phyloP scores from a whole-genome alignment of 345 rosid genomes.

The Arabis hirsuta region DNA sequence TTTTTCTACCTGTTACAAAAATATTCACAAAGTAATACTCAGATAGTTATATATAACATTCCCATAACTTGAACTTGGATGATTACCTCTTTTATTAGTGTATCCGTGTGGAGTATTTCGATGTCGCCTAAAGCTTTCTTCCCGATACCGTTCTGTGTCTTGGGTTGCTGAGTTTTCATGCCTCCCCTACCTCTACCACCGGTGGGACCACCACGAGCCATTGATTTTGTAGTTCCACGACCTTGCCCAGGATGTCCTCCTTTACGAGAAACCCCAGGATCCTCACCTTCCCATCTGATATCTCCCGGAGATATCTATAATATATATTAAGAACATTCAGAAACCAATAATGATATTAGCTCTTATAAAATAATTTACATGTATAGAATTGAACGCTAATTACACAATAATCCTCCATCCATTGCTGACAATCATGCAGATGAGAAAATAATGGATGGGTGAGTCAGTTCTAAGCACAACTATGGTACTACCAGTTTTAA shows the following conservation, averaged over 20 bases:
- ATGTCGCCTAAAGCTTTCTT: conserved; percentile 85
- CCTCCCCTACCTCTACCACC: conserved; percentile 93
- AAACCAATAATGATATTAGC: conserved; percentile 21
- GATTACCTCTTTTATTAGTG: conserved; percentile 83
- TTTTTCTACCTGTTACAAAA: conserved; percentile 74
- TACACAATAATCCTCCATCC: too few relatives aligned
- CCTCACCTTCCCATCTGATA: conserved; percentile 88
- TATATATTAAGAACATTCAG: conserved; percentile 24
- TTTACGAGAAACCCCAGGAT: conserved; percentile 68
- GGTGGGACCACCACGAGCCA: conserved; percentile 67
- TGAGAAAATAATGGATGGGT: too few relatives aligned
- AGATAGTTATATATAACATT: conserved; percentile 5
- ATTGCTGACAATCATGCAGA: too few relatives aligned
- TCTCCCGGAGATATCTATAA: conserved; percentile 86
- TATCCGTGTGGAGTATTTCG: conserved; percentile 90
- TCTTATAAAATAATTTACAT: neutral
- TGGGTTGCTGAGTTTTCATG: conserved; percentile 62
- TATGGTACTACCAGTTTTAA: conserved; percentile 5
- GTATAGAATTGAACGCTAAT: neutral
- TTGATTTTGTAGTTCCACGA: conserved; percentile 70
- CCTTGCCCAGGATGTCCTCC: conserved; percentile 83
- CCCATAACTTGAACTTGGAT: conserved; percentile 3
- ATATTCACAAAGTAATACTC: neutral
- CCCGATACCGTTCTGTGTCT: conserved; percentile 68
- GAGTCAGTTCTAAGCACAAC: neutral